A percentile compares a stretch with the other conserved stretches of the same genome.
Evolutionary conservation across 192 early-diverging fungal genomes (phyloP).

Genomic region (Allomyces arbusculus): DNA sequence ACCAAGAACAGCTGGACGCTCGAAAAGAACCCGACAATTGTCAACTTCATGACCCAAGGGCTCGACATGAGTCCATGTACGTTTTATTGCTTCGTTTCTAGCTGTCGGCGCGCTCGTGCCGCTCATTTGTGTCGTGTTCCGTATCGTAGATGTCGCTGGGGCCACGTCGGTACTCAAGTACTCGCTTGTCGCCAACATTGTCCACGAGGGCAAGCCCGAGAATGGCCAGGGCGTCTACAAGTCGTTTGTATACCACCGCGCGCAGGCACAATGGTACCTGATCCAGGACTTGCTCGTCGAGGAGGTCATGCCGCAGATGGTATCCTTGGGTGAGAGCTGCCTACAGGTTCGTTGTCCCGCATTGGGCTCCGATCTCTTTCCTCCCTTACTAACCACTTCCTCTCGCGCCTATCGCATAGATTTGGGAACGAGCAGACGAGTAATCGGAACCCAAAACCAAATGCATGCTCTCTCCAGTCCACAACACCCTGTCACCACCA

Average conservation of each 20-base stretch:
- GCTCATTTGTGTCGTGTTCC: conserved; percentile 1
- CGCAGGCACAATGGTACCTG: conserved; percentile 78
- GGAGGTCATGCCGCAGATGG: conserved; percentile 82
- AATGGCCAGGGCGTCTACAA: conserved; percentile 53
- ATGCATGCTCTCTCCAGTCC: no score
- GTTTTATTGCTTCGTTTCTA: neutral
- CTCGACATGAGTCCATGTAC: conserved; percentile 45
- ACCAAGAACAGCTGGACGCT: conserved; percentile 56
- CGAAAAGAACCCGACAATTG: conserved; percentile 94
- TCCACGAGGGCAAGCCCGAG: conserved; percentile 61
- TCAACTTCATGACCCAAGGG: conserved; percentile 78
- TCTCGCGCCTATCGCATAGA: no score
- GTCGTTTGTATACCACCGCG: conserved; percentile 52
- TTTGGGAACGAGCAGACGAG: no score
- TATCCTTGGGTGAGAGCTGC: conserved; percentile 77
- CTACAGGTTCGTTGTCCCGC: conserved; percentile 42
- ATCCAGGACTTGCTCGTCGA: conserved; percentile 87
- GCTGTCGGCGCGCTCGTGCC: neutral
- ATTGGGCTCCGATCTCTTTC: no score
- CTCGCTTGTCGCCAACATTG: conserved; percentile 77
- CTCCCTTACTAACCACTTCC: no score
- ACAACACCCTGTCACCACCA: no score
- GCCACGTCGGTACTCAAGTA: conserved; percentile 32
- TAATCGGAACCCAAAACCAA: no score
- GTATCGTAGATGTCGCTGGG: conserved; percentile 25